Conservation (phyloP, 192 early-diverging fungal species). For the Tieghemiomyces parasiticus region DNA sequence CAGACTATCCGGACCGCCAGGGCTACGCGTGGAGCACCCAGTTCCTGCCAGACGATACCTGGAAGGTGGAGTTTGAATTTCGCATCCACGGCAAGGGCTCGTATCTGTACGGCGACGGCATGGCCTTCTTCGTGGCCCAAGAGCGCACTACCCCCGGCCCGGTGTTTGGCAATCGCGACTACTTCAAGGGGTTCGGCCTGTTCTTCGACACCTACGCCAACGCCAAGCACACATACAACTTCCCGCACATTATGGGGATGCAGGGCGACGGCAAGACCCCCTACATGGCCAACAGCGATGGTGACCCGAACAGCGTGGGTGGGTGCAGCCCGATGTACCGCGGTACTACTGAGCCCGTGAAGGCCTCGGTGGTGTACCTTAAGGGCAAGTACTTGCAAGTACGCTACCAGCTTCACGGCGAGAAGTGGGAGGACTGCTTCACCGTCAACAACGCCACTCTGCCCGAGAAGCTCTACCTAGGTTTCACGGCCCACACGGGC, state of each 20-base stretch:
- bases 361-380: constrained; percentile 58
- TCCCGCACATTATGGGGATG: constrained; percentile 90
- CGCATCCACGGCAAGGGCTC: constrained; percentile 59
- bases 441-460: constrained; percentile 58
- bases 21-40: constrained; percentile 65
- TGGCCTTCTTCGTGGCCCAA: constrained; percentile 87
- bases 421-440: constrained; percentile 77
- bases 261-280: constrained; percentile 74
- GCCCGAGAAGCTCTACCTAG: constrained; percentile 64
- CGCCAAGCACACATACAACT: constrained; percentile 42
- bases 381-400: constrained; percentile 37
- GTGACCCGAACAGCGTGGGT: constrained; percentile 45
- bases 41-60: constrained; percentile 21
- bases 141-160: constrained; percentile 53
- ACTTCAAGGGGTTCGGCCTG: constrained; percentile 83
- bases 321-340: constrained; percentile 72
- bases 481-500: constrained; percentile 86
- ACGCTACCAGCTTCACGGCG: constrained; percentile 35
- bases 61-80: constrained; percentile 88
- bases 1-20: constrained; percentile 56
- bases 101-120: constrained; percentile 83
- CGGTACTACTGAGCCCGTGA: constrained; percentile 37
- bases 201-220: constrained; percentile 97
- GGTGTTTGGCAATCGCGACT: constrained; percentile 78
- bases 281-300: constrained; percentile 80